Conservation (phyloP, 257 asterid species). For the Rhazya stricta region DNA sequence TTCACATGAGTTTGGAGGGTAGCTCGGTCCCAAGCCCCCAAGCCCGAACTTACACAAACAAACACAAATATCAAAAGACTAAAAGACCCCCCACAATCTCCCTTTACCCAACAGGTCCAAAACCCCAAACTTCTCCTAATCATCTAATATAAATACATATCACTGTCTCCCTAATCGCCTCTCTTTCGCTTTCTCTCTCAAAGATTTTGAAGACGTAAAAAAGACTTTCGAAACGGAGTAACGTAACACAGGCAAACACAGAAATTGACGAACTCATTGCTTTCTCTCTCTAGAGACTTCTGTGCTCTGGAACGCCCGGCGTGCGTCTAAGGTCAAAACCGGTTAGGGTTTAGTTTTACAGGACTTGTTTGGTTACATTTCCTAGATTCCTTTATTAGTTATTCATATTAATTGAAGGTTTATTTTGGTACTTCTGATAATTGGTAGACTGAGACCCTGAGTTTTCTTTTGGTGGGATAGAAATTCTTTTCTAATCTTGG, state of each 20-base stretch:
- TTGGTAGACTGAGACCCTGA: not conserved
- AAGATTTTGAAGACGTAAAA: not conserved
- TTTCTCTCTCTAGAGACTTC: not conserved
- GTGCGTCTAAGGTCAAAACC: not conserved
- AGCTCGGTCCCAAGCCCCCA: no score
- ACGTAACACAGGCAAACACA: not conserved
- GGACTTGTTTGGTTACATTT: not conserved
- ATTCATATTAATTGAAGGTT: not conserved
- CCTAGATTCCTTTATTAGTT: not conserved
- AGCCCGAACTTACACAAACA: no score
- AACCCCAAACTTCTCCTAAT: no score
- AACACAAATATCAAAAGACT: no score
- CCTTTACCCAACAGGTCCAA: no score
- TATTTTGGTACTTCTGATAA: not conserved
- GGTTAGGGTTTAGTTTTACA: conserved; percentile 5
- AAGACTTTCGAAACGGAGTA: not conserved
- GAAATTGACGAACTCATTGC: not conserved
- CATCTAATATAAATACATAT: not conserved
- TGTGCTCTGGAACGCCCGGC: conserved; percentile 7
- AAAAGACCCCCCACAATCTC: no score
- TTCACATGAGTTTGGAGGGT: no score
- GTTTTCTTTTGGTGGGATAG: conserved; percentile 12
- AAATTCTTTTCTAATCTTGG: conserved; percentile 21
- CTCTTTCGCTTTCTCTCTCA: not conserved
- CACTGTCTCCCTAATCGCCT: not conserved